phyloP scores from a whole-genome alignment of 2,329 filamentous ascomycete genomes.

The Colletotrichum simmondsii region DNA sequence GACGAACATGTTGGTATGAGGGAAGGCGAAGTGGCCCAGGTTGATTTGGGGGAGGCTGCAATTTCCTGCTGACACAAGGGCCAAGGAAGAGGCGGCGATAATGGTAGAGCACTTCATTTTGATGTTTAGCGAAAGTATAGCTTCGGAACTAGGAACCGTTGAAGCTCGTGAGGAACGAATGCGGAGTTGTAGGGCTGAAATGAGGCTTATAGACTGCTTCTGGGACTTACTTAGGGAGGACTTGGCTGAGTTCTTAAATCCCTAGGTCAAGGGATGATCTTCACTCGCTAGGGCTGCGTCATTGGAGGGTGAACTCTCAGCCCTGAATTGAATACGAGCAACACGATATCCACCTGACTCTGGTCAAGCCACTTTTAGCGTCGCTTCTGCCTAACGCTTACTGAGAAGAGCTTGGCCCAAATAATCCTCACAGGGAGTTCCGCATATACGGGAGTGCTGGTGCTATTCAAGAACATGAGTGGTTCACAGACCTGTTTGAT shows the following conservation, averaged over 20 bases:
- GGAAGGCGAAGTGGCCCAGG: slow-evolving; percentile 14
- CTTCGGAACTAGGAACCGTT: background rate
- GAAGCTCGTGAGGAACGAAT: background rate
- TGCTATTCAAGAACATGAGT: background rate
- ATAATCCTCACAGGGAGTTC: background rate
- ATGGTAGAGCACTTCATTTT: background rate
- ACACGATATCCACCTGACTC: background rate
- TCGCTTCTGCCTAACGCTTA: background rate
- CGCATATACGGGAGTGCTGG: background rate
- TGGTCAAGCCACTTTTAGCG: background rate
- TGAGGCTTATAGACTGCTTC: background rate
- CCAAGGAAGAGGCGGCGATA: background rate
- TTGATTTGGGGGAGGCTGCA: slow-evolving; percentile 4
- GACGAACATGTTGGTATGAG: slow-evolving; percentile 14
- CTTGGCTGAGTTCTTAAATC: background rate
- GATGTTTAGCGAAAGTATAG: background rate
- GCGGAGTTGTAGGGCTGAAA: background rate
- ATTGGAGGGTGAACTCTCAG: background rate
- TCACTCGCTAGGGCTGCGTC: background rate
- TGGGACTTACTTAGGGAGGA: background rate
- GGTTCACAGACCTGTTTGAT: background rate
- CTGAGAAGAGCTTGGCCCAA: background rate
- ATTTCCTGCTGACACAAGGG: background rate
- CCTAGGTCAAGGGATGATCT: background rate
- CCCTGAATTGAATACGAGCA: background rate